Evolutionary conservation across 164 flowering plant species (phyloP).

Genomic region (Sedum album): DNA sequence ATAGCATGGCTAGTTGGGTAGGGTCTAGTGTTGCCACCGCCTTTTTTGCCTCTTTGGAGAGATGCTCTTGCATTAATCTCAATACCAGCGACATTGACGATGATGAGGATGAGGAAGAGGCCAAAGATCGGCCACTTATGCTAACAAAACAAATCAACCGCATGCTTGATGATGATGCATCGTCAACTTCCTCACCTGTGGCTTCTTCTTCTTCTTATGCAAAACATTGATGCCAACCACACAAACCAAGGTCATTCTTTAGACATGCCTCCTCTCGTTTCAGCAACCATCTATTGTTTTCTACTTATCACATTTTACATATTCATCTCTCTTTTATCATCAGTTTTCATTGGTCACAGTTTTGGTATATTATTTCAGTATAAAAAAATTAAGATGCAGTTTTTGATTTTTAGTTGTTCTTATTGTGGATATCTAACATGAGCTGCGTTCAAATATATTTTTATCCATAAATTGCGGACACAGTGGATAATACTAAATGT

Average conservation of each 20-base stretch:
- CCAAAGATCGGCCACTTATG: slow-evolving; percentile 46
- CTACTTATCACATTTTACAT: not conserved
- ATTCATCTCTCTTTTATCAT: too few species aligned
- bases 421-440: too few species aligned
- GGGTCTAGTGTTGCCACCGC: slow-evolving; percentile 55
- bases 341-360: not conserved
- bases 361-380: not conserved
- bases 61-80: slow-evolving; percentile 60
- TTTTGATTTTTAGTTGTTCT: too few species aligned
- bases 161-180: not conserved
- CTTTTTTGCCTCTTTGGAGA: slow-evolving; percentile 57
- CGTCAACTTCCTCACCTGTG: not conserved
- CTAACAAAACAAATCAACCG: slow-evolving; percentile 13
- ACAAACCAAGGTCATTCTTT: too few species aligned
- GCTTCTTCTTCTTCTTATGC: not conserved
- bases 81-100: slow-evolving; percentile 42
- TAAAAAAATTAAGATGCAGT: not conserved
- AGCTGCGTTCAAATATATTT: too few species aligned
- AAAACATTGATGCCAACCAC: not conserved
- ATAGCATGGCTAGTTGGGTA: slow-evolving; percentile 39
- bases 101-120: slow-evolving; percentile 27
- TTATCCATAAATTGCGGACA: too few species aligned
- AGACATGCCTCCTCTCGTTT: too few species aligned
- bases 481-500: too few species aligned
- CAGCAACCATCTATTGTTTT: too few species aligned